Evolutionary conservation across 371 early-diverging fungal species (phyloP).

Genomic region (Lichtheimia hyalospora): DNA sequence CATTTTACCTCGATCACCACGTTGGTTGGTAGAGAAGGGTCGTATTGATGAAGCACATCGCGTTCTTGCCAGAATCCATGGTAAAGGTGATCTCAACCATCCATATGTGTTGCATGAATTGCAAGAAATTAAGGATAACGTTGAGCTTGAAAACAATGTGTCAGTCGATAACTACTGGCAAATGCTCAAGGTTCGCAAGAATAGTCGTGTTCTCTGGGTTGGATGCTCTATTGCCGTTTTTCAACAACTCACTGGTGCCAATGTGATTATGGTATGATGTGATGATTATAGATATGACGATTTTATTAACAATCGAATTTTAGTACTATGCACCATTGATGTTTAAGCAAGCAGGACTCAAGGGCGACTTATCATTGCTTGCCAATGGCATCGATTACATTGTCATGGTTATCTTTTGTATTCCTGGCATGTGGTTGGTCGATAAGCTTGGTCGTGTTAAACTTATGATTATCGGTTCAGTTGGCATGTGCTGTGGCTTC

Average conservation of each 20-base stretch:
- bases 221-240: conserved; percentile 73
- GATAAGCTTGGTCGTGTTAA: conserved; percentile 49
- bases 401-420: conserved; percentile 68
- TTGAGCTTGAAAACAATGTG: conserved; percentile 69
- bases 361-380: conserved; percentile 44
- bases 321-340: conserved; percentile 61
- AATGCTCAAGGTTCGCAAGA: conserved; percentile 66
- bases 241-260: conserved; percentile 56
- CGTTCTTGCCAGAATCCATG: conserved; percentile 77
- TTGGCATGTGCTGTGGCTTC: conserved; percentile 41
- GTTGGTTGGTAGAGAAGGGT: conserved; percentile 49
- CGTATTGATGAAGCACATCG: conserved; percentile 64
- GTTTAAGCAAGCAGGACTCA: conserved; percentile 69
- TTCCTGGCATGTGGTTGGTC: conserved; percentile 70
- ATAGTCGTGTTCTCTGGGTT: conserved; percentile 61
- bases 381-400: conserved; percentile 68
- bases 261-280: conserved; percentile 26
- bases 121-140: conserved; percentile 70
- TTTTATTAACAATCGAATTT: too few species aligned
- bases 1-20: conserved; percentile 59
- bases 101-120: conserved; percentile 72
- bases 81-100: conserved; percentile 50
- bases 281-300: conserved; percentile 1
- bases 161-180: conserved; percentile 70
- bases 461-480: conserved; percentile 46